phyloP scores from a whole-genome alignment of 768 basidiomycete species.

The Cystobasidium ongulense region DNA sequence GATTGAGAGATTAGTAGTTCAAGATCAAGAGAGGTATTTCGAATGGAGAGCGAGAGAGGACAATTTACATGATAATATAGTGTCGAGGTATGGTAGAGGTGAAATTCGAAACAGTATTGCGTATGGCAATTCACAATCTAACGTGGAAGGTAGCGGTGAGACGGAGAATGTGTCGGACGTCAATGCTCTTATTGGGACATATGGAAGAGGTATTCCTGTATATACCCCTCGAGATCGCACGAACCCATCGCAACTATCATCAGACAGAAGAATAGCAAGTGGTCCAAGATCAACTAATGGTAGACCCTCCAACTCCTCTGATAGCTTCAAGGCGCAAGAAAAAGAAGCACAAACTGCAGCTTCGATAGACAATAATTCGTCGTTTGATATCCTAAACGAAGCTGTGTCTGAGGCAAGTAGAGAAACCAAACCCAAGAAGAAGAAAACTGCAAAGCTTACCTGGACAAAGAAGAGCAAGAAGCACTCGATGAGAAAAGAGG shows the following conservation, averaged over 20 bases:
- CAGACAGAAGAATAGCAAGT: not conserved
- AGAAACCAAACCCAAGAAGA: not conserved
- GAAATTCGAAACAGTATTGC: not conserved
- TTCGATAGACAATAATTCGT: not conserved
- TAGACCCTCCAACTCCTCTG: too few relatives aligned
- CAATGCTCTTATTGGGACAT: not conserved
- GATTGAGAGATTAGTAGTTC: conserved; percentile 4
- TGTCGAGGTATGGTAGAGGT: not conserved
- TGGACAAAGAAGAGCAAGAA: not conserved
- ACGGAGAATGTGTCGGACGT: not conserved
- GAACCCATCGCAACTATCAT: not conserved
- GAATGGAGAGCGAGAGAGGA: conserved; percentile 6
- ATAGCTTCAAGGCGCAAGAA: too few relatives aligned
- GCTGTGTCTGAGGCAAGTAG: not conserved
- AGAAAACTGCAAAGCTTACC: not conserved
- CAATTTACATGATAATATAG: not conserved
- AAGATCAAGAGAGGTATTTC: not conserved
- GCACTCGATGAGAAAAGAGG: not conserved
- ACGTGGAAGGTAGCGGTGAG: not conserved
- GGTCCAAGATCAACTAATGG: not conserved
- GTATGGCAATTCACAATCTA: not conserved
- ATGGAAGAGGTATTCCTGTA: not conserved
- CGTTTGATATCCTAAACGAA: not conserved
- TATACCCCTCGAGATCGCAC: not conserved
- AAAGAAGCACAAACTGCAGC: too few relatives aligned